Evolutionary conservation across 2,329 filamentous ascomycete genomes (phyloP).

Genomic region (Pyricularia sp.): DNA sequence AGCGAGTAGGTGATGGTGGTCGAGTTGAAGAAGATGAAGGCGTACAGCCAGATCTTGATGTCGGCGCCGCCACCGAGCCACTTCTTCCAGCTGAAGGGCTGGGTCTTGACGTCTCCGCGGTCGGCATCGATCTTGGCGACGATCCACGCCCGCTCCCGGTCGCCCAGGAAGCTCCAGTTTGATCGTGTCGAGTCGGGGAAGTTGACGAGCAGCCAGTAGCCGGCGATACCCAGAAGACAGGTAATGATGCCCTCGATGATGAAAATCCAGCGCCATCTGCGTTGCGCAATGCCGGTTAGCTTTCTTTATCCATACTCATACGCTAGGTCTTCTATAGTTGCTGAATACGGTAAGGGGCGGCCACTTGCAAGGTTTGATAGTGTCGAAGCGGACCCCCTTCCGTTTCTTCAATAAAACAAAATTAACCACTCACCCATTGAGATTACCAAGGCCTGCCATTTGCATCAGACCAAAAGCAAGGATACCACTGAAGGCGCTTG

Average conservation of each 20-base stretch:
- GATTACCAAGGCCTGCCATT: conserved; percentile 39
- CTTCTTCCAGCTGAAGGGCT: conserved; percentile 33
- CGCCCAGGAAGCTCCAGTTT: conserved; percentile 38
- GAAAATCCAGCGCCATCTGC: conserved; percentile 56
- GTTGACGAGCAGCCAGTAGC: conserved; percentile 48
- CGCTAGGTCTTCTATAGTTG: not conserved
- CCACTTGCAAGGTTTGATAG: not conserved
- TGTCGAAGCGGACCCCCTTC: not conserved
- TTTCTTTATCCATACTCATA: not conserved
- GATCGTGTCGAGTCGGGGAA: conserved; percentile 45
- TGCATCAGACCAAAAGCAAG: conserved; percentile 59
- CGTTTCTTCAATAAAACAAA: not conserved
- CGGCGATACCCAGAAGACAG: conserved; percentile 31
- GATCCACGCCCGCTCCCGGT: conserved; percentile 38
- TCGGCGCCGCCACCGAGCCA: conserved; percentile 36
- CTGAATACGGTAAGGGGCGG: not conserved
- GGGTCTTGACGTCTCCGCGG: conserved; percentile 41
- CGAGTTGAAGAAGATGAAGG: conserved; percentile 47
- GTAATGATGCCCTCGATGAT: conserved; percentile 42
- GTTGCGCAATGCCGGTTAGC: not conserved
- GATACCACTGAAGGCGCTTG: conserved; percentile 54
- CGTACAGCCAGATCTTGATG: conserved; percentile 50
- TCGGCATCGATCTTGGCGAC: conserved; percentile 41
- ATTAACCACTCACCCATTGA: conserved; percentile 15
- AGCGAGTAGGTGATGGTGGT: conserved; percentile 65